These are phyloP conservation scores for Trichoderma erinaceum DNA, from an alignment of 495 filamentous ascomycete species.

Conservation along the genomic window DNA sequence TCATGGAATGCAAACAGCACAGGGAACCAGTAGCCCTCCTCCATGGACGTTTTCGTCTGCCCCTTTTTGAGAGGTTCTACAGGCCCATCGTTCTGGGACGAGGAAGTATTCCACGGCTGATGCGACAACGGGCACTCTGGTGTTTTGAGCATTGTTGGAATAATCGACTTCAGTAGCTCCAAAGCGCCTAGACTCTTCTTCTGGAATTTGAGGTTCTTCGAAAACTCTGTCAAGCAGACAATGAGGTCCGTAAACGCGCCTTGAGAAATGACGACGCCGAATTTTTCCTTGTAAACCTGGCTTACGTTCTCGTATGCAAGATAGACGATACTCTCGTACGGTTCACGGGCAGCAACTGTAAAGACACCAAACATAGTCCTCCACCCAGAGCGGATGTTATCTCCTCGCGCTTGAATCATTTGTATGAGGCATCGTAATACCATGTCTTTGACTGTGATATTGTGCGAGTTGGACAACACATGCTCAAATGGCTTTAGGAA, in stretches of 20 bases:
- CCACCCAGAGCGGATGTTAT: conserved; percentile 97
- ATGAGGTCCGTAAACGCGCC: conserved; percentile 94
- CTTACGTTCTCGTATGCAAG: conserved; percentile 93
- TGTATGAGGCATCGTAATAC: conserved; percentile 93
- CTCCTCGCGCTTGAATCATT: conserved; percentile 94
- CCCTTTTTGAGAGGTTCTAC: conserved; percentile 21
- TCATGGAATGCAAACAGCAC: conserved; percentile 98
- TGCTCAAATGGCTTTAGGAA: conserved; percentile 98
- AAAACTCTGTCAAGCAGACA: conserved; percentile 95
- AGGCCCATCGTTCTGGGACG: conserved; percentile 19
- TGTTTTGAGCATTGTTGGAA: conserved; percentile 88
- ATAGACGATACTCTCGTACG: conserved; percentile 91
- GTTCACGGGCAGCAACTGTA: conserved; percentile 87
- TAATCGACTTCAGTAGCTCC: conserved; percentile 84
- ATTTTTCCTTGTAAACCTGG: conserved; percentile 97
- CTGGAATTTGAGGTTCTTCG: conserved; percentile 95
- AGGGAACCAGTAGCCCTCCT: conserved; percentile 98
- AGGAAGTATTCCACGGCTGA: conserved; percentile 28
- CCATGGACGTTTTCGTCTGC: conserved; percentile 62
- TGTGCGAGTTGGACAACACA: conserved; percentile 85
- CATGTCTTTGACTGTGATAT: conserved; percentile 95
- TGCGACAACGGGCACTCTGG: conserved; percentile 86
- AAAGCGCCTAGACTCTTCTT: conserved; percentile 97
- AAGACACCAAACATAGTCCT: conserved; percentile 99
- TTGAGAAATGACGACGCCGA: conserved; percentile 92